Conservation (phyloP, 768 basidiomycete genomes). For the Boletellus emodensis region DNA sequence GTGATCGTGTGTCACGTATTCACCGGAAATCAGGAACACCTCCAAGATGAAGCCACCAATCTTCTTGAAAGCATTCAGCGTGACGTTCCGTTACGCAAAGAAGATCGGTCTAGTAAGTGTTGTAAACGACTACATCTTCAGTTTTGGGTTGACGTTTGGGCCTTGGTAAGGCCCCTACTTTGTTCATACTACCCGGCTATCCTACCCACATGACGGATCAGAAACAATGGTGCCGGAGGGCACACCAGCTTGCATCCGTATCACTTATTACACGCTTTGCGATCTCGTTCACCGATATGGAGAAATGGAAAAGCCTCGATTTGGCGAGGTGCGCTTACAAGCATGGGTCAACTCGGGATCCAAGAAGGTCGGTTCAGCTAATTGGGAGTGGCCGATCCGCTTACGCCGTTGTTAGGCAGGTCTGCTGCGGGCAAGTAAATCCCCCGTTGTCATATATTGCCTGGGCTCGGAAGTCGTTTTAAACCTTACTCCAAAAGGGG, state of each 20-base stretch:
- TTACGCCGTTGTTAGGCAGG: conserved; percentile 19
- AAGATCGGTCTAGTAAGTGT: conserved; percentile 21
- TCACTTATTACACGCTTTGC: conserved; percentile 27
- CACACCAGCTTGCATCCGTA: conserved; percentile 19
- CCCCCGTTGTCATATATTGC: conserved; percentile 22
- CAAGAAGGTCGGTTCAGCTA: conserved; percentile 28
- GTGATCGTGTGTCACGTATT: conserved; percentile 43
- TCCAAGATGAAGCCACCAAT: conserved; percentile 38
- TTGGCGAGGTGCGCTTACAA: conserved; percentile 34
- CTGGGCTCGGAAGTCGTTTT: conserved; percentile 24
- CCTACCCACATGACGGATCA: conserved; percentile 9
- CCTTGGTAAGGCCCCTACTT: conserved; percentile 27
- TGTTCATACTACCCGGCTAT: conserved; percentile 15
- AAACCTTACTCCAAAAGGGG: conserved; percentile 22
- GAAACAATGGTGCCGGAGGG: conserved; percentile 22
- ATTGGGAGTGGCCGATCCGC: neutral
- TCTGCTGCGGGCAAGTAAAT: conserved; percentile 20
- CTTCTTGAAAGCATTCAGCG: conserved; percentile 41
- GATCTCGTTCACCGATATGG: conserved; percentile 34
- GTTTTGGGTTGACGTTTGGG: conserved; percentile 2
- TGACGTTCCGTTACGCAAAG: conserved; percentile 21
- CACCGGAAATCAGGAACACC: conserved; percentile 39
- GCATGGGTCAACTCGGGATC: conserved; percentile 43
- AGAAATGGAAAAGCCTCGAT: conserved; percentile 28
- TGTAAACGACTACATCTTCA: neutral